Evolutionary conservation across 2,329 filamentous ascomycete genomes (phyloP).

Genomic region (Colletotrichum sp.): DNA sequence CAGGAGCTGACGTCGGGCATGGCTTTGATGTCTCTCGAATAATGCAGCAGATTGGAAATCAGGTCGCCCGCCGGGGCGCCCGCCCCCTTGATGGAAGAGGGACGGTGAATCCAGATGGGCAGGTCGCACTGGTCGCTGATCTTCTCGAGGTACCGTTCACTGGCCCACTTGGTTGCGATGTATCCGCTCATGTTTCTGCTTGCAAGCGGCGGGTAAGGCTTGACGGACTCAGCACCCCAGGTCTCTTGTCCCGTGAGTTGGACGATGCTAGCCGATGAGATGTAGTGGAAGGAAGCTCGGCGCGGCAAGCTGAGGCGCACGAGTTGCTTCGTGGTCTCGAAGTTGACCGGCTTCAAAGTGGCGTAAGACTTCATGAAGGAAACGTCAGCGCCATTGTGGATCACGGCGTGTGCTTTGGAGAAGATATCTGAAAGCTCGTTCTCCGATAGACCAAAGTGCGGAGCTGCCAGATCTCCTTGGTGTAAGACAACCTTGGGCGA

Average conservation of each 20-base stretch:
- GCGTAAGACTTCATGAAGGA: constrained; percentile 42
- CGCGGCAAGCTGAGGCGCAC: constrained; percentile 29
- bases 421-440: constrained; percentile 22
- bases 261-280: constrained; percentile 29
- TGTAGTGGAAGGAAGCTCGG: constrained; percentile 32
- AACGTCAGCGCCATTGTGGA: constrained; percentile 56
- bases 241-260: background rate
- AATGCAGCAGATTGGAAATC: background rate
- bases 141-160: constrained; percentile 34
- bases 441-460: constrained; percentile 26
- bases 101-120: constrained; percentile 22
- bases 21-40: background rate
- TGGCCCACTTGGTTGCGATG: constrained; percentile 35
- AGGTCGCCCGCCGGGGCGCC: background rate
- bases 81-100: constrained; percentile 12
- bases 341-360: constrained; percentile 36
- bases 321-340: constrained; percentile 38
- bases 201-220: background rate
- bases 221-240: background rate
- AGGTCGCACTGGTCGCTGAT: background rate
- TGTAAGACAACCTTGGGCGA: background rate
- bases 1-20: background rate
- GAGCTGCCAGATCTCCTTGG: background rate
- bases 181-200: constrained; percentile 30
- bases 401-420: constrained; percentile 41